Conservation (phyloP, 768 basidiomycete species). For the Boletus vermiculosoides region DNA sequence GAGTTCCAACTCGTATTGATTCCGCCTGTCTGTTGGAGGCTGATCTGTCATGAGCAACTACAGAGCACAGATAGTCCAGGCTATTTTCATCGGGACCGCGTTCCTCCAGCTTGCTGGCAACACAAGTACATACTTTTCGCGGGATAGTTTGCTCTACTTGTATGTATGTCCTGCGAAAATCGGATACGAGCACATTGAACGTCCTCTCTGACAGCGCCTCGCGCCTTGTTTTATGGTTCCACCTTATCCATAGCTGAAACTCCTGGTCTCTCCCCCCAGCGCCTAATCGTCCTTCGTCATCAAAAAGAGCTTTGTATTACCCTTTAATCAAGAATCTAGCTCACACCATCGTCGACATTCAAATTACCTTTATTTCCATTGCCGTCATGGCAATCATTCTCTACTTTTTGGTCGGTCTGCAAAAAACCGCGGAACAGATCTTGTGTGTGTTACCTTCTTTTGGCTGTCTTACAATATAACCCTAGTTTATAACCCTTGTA, state of each 20-base stretch:
- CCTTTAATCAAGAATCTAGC: conserved; percentile 47
- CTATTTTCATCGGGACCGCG: conserved; percentile 32
- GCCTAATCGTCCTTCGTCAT: conserved; percentile 43
- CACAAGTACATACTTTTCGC: conserved; percentile 43
- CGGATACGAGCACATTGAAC: neutral
- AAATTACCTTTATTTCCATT: conserved; percentile 33
- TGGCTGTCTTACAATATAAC: neutral
- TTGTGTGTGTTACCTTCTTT: conserved; percentile 5
- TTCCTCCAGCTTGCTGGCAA: conserved; percentile 40
- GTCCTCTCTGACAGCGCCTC: conserved; percentile 37
- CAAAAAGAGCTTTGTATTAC: conserved; percentile 46
- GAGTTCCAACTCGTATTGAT: conserved; percentile 15
- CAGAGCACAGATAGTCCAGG: conserved; percentile 37
- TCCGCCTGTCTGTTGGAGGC: conserved; percentile 1
- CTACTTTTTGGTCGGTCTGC: conserved; percentile 24
- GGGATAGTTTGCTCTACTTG: conserved; percentile 79
- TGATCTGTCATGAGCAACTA: neutral
- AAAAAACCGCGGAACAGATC: conserved; percentile 18
- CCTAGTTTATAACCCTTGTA: conserved; percentile 41
- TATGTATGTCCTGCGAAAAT: conserved; percentile 30
- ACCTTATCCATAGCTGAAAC: conserved; percentile 54
- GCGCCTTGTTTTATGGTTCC: conserved; percentile 49
- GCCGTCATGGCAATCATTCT: conserved; percentile 8
- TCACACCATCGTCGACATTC: conserved; percentile 45
- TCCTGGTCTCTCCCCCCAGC: conserved; percentile 43